Base-by-base conservation (phyloP, 768 basidiomycete species). In the Russula sp. region DNA sequence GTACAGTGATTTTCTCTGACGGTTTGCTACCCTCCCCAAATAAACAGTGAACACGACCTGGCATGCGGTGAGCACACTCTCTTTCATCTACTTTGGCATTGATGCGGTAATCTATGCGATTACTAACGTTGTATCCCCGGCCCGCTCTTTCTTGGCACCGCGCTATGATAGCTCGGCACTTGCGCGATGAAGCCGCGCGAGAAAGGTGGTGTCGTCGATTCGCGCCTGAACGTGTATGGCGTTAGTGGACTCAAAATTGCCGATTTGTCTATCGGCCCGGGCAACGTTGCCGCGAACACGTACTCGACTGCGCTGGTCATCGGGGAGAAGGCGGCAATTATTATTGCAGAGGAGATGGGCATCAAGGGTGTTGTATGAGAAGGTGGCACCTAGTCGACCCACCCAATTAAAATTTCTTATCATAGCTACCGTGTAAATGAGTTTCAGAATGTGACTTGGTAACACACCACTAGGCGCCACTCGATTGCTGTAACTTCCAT, bases 111-210 rank as follows among this genome's bases (percentile, higher is more conserved):
- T 20, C 9, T 32, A 28, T 30, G 28, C 18, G 11, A 22, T 49
- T 7, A 30, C 32, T 20, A 18, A 57, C 32, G 7, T 32, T 16
- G 13, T 14, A 22, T 24, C 13, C 13, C 5, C 22, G 11, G 11
- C 34, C 16, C 13, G 2, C 42, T 48, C n/a, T 38, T 13, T 2
- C 22, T 59, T 24, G 32, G 62, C 5, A 55, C 46, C 22, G 62
- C 28, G 51, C 2, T 61, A n/a, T 13, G 18, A n/a, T 26, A 86
- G 84, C 76, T 85, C 16, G 86, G 86, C 44, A 88, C 86, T 0
- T 87, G 85, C 63, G 81, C 84, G 0, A 88, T 88, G 86, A 86
- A 87, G 70, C 79, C 84, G 3, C 78, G 80, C 22, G 77, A 81
- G 20, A 61, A 78, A 46, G 81, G 79, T 5, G 87, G 86, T 16